These are phyloP conservation scores for Phytophthora litchii DNA, from an alignment of 352 stramenopile genomes.

Conservation along the genomic window DNA sequence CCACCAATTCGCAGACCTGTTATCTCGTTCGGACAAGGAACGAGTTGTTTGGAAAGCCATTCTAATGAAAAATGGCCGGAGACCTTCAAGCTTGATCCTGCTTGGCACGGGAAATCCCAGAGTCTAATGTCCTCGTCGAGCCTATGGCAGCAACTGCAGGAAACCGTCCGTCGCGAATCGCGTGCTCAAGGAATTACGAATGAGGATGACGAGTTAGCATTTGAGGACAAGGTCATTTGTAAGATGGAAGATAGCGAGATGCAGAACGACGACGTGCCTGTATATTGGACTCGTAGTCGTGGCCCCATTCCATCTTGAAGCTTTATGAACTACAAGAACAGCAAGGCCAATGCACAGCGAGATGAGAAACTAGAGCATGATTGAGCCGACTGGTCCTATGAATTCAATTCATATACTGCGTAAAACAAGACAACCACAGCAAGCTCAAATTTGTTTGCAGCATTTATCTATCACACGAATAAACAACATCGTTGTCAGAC, in stretches of 20 bases:
- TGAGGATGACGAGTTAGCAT: conserved; percentile 43
- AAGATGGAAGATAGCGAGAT: conserved; percentile 25
- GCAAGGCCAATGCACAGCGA: conserved; percentile 8
- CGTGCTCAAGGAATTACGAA: conserved; percentile 60
- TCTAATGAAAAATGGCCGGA: conserved; percentile 14
- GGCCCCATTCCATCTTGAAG: conserved; percentile 23
- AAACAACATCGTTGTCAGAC: conserved; percentile 14
- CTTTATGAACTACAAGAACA: conserved; percentile 12
- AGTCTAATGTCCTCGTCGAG: conserved; percentile 15
- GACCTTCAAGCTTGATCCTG: not conserved
- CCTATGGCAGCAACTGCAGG: conserved; percentile 72
- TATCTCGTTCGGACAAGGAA: conserved; percentile 12
- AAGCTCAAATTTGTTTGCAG: conserved; percentile 19
- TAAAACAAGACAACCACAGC: conserved; percentile 21
- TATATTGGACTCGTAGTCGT: conserved; percentile 36
- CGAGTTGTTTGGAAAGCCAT: conserved; percentile 6
- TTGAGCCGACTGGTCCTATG: conserved; percentile 20
- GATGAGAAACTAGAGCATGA: conserved; percentile 12
- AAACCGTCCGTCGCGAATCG: conserved; percentile 73
- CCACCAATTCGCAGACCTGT: conserved; percentile 36
- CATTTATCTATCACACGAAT: conserved; percentile 21
- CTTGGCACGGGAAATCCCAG: conserved; percentile 5
- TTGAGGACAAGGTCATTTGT: conserved; percentile 29
- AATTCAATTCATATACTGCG: conserved; percentile 27
- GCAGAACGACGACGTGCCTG: conserved; percentile 5